Evolutionary conservation across 768 basidiomycete genomes (phyloP).

Genomic region (Podaxis sp.): DNA sequence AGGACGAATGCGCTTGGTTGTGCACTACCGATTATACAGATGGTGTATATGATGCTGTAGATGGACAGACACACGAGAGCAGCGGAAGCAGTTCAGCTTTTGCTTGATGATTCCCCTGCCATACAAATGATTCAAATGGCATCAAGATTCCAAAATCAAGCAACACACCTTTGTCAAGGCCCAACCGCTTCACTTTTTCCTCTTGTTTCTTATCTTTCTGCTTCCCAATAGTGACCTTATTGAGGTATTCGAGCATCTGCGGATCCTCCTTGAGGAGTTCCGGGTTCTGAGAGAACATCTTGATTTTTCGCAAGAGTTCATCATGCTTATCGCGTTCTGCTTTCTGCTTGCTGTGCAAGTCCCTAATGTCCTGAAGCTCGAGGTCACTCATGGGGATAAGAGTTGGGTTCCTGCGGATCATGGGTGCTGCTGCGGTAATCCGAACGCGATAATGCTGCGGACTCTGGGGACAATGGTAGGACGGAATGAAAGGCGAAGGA

Average conservation of each 20-base stretch:
- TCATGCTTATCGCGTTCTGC: slow-evolving; percentile 35
- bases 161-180: slow-evolving; percentile 10
- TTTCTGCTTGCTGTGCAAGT: slow-evolving; percentile 49
- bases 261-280: slow-evolving; percentile 24
- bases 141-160: not conserved
- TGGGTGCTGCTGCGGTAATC: slow-evolving; percentile 16
- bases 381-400: slow-evolving; percentile 71
- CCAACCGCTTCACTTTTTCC: slow-evolving; percentile 17
- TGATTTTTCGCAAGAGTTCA: slow-evolving; percentile 38
- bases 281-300: slow-evolving; percentile 38
- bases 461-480: slow-evolving; percentile 11
- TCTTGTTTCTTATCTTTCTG: slow-evolving; percentile 18
- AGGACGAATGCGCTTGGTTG: not conserved
- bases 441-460: not conserved
- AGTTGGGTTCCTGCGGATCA: slow-evolving; percentile 79
- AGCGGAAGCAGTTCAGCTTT: not conserved
- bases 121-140: not conserved
- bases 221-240: slow-evolving; percentile 15
- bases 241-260: slow-evolving; percentile 24
- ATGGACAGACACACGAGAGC: not conserved
- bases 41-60: not conserved
- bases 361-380: slow-evolving; percentile 77
- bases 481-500: slow-evolving; percentile 13
- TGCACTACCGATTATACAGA: slow-evolving; percentile 1
- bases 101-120: slow-evolving; percentile 8